Base-by-base conservation (phyloP, 768 basidiomycete genomes). In the Leccinum longicurvipes region DNA sequence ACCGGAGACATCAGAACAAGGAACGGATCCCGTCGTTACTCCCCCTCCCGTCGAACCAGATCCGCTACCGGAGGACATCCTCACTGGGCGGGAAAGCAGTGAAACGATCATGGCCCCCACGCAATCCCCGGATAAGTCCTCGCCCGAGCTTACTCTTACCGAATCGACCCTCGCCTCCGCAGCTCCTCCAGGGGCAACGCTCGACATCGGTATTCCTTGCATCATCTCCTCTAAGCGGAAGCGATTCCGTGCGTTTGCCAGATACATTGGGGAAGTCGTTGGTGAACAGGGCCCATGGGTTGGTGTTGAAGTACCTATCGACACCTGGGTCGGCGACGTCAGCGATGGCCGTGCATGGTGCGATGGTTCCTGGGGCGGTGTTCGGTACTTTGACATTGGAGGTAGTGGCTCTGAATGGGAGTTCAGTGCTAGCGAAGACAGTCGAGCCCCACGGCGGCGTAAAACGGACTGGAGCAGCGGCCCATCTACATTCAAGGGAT, bases 171-270 rank as follows among this genome's bases (percentile, higher is more conserved):
- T 72, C 41, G 60, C 60, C 7, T 63, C 61, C 4, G 34, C 60
- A 17, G 58, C 58, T 4, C 73, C 61, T 3, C 58, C 58, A 9
- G 91, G 92, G 1, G 84, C 86, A 3, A 89, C 85, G 11, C 81
- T 95, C 32, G 87, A 90, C 32, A 84, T 93, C 25, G 92, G 92
- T 9, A 94, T 94, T 31, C 91, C 93, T 0, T 94, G 93, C 73
- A 92, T 94, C 68, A 88, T 94, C 59, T 82, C 89, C 3, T 87
- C 86, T 41, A 89, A 90, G 67, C 81, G 88, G 34, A 86, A 87
- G 59, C 82, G 91, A 9, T 92, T 94, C 79, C 85, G 88, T 49
- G 93, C 93, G 1, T 87, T 84, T 64, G 93, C 91, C 21, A 76
- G 92, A 5, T 94, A 95, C 67, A 92, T 95, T 50, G 93, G 89